Evolutionary conservation across 1,139 yeast species (phyloP), one percentile per base, ranked within the genome.

Genomic region (Nematodospora anomalae): DNA sequence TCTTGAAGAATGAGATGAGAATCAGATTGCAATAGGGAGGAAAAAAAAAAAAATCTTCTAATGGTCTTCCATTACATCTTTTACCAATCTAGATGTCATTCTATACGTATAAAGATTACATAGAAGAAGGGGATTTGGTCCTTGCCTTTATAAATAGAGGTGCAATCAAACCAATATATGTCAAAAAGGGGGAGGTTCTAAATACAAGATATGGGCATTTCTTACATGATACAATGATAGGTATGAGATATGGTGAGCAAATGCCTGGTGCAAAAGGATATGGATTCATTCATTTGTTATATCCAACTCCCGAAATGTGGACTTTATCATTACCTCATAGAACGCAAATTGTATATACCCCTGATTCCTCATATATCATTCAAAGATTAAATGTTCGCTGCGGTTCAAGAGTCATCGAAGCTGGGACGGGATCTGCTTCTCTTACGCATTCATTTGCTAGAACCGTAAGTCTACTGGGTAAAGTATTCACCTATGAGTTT

Each of bases 341-440:
- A 58, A 94, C 99, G 0, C 99, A 94, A 64, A 92, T 94, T 49
- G 97, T 94, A 1, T 94, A 94, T 57, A 86, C 97, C 0, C 96
- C 96, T 6, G 99, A 94, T 56, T 85, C 96, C 2, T 80, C 95
- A 20, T 92, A 88, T 53, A 89, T 94, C 40, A 76, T 85, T 46
- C 96, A 90, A 57, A 66, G 96, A 51, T 65, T 92, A 46, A 75
- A 79, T 32, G 82, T 94, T 35, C 66, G 77, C 9, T 79, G 86
- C 14, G 94, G 94, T 0, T 75, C 89, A 1, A 66, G 79, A 46
- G 94, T 92, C 10, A 83, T 94, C 36, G 99, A 94, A 60, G 96
- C 97, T 0, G 99, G 99, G 26, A 94, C 99, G 1, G 99, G 98
- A 1, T 86, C 96, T 4, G 99, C 95, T 0, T 88, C 96, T 2